Evolutionary conservation across 2,329 filamentous ascomycete species (phyloP).

Genomic region (Diaporthe sp.): DNA sequence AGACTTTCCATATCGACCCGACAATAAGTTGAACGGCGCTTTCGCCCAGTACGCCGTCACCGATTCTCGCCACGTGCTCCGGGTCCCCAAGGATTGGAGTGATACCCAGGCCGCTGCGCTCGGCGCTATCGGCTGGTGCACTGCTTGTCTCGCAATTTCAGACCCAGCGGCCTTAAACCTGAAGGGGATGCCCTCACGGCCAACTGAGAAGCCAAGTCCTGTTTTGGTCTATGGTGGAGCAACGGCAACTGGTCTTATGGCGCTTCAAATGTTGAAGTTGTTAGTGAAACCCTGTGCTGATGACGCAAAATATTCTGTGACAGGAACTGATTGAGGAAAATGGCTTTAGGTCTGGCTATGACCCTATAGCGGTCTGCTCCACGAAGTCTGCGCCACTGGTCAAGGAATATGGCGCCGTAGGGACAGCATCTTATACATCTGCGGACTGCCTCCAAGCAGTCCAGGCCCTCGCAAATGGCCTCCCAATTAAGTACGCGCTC

Average conservation of each 20-base stretch:
- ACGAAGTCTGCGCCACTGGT: constrained; percentile 40
- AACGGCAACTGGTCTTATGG: constrained; percentile 32
- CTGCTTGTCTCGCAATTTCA: constrained; percentile 29
- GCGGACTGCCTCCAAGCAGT: constrained; percentile 40
- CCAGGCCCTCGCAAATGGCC: constrained; percentile 25
- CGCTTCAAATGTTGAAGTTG: constrained; percentile 25
- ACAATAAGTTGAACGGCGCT: constrained; percentile 16
- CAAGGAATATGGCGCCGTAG: constrained; percentile 42
- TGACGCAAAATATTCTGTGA: no score
- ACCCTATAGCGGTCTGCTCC: constrained; percentile 43
- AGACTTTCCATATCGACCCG: constrained; percentile 36
- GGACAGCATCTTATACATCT: constrained; percentile 43
- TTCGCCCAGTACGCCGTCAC: constrained; percentile 32
- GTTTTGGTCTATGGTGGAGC: constrained; percentile 35
- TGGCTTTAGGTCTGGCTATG: constrained; percentile 34
- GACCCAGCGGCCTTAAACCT: constrained; percentile 26
- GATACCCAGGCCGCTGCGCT: constrained; percentile 28
- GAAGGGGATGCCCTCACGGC: not conserved
- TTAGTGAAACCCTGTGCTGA: not conserved
- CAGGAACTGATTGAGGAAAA: constrained; percentile 27
- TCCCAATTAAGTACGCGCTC: constrained; percentile 45
- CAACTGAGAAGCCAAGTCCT: not conserved
- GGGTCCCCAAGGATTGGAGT: constrained; percentile 9
- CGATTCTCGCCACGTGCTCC: constrained; percentile 16
- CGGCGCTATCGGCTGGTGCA: constrained; percentile 29